A percentile compares a stretch with the other conserved stretches of the same genome.
phyloP scores from a whole-genome alignment of 1,284 basidiomycete genomes.

The Stereum hirsutum region DNA sequence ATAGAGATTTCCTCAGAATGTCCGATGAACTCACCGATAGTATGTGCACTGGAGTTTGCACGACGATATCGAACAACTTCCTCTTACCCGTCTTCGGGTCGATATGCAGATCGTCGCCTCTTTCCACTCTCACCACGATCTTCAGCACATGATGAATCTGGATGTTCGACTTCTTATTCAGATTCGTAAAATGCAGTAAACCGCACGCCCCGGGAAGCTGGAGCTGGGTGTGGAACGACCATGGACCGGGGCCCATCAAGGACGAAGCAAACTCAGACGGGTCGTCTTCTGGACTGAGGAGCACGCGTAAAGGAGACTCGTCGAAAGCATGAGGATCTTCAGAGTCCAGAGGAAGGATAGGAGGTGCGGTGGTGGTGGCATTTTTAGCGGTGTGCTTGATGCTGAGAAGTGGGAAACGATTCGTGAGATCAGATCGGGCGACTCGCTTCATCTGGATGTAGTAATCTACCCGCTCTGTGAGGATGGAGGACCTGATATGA shows the following conservation, averaged over 20 bases:
- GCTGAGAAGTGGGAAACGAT: slow-evolving; percentile 59
- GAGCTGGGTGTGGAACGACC: slow-evolving; percentile 52
- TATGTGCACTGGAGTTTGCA: slow-evolving; percentile 76
- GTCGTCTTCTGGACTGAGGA: slow-evolving; percentile 35
- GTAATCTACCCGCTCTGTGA: slow-evolving; percentile 75
- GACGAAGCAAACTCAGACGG: slow-evolving; percentile 44
- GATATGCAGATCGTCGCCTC: slow-evolving; percentile 58
- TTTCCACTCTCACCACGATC: slow-evolving; percentile 79
- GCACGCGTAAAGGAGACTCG: slow-evolving; percentile 41
- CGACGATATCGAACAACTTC: slow-evolving; percentile 87
- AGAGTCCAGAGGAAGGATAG: slow-evolving; percentile 62
- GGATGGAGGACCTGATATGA: neutral
- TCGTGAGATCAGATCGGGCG: slow-evolving; percentile 70
- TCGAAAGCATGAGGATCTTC: slow-evolving; percentile 44
- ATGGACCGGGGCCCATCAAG: slow-evolving; percentile 69
- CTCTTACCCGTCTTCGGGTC: slow-evolving; percentile 63
- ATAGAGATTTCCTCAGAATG: neutral
- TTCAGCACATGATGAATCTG: slow-evolving; percentile 75
- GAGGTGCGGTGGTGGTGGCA: slow-evolving; percentile 28
- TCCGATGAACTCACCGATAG: slow-evolving; percentile 52
- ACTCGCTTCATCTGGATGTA: slow-evolving; percentile 61
- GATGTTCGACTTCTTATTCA: slow-evolving; percentile 78
- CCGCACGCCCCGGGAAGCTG: slow-evolving; percentile 47
- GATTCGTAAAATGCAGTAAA: slow-evolving; percentile 71
- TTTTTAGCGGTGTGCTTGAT: slow-evolving; percentile 47